These are phyloP conservation scores for Xylaria curta DNA, from an alignment of 495 filamentous ascomycete species.

Conservation along the genomic window DNA sequence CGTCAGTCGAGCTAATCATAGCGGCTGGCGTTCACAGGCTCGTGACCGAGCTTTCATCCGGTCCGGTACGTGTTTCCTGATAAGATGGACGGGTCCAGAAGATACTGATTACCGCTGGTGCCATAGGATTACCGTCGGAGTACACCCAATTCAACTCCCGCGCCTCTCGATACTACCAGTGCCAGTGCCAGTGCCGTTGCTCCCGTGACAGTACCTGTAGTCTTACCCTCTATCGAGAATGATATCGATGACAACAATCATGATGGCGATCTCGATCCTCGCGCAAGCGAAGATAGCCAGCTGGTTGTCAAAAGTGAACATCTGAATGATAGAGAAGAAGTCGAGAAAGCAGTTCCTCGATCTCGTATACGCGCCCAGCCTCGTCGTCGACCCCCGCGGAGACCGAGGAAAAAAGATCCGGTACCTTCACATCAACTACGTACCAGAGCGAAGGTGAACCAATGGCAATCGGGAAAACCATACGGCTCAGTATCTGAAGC, in stretches of 20 bases:
- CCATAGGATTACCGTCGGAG: slow-evolving; percentile 30
- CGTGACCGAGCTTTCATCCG: slow-evolving; percentile 23
- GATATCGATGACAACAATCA: background rate
- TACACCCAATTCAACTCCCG: background rate
- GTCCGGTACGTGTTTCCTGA: slow-evolving; percentile 27
- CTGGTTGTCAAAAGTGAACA: background rate
- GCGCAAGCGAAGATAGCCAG: background rate
- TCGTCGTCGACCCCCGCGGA: background rate
- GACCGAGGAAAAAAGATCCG: background rate
- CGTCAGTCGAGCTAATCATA: slow-evolving; percentile 25
- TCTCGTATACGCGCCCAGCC: background rate
- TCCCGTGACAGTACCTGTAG: background rate
- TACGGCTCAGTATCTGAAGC: background rate
- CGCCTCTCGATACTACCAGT: background rate
- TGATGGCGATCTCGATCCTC: background rate
- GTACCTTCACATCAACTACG: slow-evolving; percentile 29
- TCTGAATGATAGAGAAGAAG: background rate
- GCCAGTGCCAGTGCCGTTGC: background rate
- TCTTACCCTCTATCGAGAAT: slow-evolving; percentile 25
- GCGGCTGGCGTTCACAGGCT: slow-evolving; percentile 30
- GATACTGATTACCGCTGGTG: slow-evolving; percentile 4
- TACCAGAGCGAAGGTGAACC: slow-evolving; percentile 30
- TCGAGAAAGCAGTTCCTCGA: background rate
- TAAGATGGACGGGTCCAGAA: background rate
- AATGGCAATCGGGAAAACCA: slow-evolving; percentile 35